phyloP scores from a whole-genome alignment of 23 red algal genomes.

The Gracilaria vermiculophylla region DNA sequence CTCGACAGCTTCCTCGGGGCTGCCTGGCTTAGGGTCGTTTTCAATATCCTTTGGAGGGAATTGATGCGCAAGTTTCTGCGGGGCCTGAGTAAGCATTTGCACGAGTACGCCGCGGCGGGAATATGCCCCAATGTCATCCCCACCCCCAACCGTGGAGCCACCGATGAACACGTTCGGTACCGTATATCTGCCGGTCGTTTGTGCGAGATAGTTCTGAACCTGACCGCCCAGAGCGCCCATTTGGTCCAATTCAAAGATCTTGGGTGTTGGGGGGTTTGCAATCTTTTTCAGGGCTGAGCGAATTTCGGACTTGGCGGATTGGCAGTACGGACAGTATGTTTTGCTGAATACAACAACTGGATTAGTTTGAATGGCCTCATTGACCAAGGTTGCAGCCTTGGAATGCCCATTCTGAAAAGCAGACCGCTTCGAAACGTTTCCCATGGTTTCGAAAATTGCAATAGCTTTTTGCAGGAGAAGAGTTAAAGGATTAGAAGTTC shows the following conservation, averaged over 20 bases:
- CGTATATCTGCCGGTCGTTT: slow-evolving; percentile 76
- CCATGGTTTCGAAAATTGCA: too few species aligned
- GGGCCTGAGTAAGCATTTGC: slow-evolving; percentile 70
- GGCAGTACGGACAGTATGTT: slow-evolving; percentile 82
- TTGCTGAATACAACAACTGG: slow-evolving; percentile 94
- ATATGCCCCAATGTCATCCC: slow-evolving; percentile 61
- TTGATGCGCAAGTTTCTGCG: slow-evolving; percentile 12
- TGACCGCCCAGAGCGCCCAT: slow-evolving; percentile 38
- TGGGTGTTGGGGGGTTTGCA: slow-evolving; percentile 11
- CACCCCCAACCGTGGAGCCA: slow-evolving; percentile 78
- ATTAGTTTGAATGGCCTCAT: slow-evolving; percentile 40
- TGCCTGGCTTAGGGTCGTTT: neutral
- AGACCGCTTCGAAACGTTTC: neutral
- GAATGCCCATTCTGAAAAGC: neutral
- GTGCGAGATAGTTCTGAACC: slow-evolving; percentile 65
- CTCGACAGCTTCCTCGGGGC: slow-evolving; percentile 19
- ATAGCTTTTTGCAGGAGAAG: too few species aligned
- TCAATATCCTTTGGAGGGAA: neutral
- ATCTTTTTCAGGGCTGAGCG: slow-evolving; percentile 30
- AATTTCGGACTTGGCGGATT: slow-evolving; percentile 59
- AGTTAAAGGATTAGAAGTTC: neutral
- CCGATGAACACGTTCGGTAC: slow-evolving; percentile 96
- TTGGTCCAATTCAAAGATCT: slow-evolving; percentile 81
- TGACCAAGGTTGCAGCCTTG: slow-evolving; percentile 5
- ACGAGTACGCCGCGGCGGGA: slow-evolving; percentile 29